Conservation (phyloP, 331 rosid genomes). For the Acacia concinna region DNA sequence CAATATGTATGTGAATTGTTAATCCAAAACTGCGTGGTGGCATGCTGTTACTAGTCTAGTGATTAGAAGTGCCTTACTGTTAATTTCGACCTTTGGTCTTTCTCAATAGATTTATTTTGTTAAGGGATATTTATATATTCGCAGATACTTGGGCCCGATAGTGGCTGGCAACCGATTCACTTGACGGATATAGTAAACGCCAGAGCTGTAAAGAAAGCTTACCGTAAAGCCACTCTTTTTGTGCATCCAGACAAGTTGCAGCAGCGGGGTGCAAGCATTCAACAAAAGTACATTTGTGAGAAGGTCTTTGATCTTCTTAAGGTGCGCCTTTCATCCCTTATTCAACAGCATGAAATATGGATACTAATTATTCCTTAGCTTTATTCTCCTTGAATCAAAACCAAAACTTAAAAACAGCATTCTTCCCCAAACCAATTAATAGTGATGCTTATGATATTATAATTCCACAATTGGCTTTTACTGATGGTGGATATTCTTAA, state of each 20-base stretch:
- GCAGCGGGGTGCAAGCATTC: conserved; percentile 93
- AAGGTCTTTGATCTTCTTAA: conserved; percentile 96
- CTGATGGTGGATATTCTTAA: not conserved
- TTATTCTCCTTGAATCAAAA: not conserved
- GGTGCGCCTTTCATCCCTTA: conserved; percentile 47
- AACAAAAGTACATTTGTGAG: conserved; percentile 86
- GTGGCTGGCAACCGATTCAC: conserved; percentile 93
- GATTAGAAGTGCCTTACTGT: conserved; percentile 7
- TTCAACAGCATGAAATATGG: conserved; percentile 25
- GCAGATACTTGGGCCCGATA: conserved; percentile 87
- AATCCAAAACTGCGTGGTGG: not conserved
- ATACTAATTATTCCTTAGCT: not conserved
- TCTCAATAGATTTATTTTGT: conserved; percentile 12
- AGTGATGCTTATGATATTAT: not conserved
- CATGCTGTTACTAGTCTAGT: conserved; percentile 3
- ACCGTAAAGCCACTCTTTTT: conserved; percentile 84
- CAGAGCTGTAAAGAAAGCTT: conserved; percentile 75
- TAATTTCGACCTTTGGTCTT: conserved; percentile 7
- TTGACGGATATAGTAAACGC: conserved; percentile 63
- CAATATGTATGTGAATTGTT: conserved; percentile 67
- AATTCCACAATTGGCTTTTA: not conserved
- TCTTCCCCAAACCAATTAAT: not conserved
- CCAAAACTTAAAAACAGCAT: not conserved
- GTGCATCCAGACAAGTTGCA: conserved; percentile 97
- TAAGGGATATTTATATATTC: conserved; percentile 14